Evolutionary conservation across 2,329 filamentous ascomycete genomes (phyloP).

Genomic region (Sporothrix variecibatus): DNA sequence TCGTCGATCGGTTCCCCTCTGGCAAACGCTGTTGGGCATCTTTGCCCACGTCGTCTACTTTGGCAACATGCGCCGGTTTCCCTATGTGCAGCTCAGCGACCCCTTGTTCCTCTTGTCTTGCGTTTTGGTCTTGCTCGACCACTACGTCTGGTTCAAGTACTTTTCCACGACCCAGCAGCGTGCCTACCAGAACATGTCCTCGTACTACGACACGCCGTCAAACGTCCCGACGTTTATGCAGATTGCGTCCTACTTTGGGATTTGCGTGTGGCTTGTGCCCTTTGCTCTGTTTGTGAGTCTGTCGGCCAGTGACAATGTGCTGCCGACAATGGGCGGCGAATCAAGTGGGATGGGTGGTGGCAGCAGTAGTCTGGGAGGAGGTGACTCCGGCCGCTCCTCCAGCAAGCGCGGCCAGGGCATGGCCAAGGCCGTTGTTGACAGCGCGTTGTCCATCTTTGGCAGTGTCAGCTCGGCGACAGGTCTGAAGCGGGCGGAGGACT

Average conservation of each 20-base stretch:
- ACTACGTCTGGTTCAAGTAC: constrained; percentile 94
- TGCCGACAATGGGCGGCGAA: constrained; percentile 82
- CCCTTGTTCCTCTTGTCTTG: constrained; percentile 79
- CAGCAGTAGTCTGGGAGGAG: constrained; percentile 54
- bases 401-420: constrained; percentile 60
- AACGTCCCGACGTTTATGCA: constrained; percentile 83
- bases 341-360: constrained; percentile 42
- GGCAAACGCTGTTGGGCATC: constrained; percentile 72
- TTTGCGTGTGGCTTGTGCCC: constrained; percentile 95
- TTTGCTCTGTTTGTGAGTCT: constrained; percentile 94
- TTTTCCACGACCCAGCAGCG: constrained; percentile 69
- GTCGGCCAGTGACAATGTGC: constrained; percentile 89
- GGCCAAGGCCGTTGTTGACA: constrained; percentile 66
- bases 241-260: constrained; percentile 92
- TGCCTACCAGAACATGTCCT: constrained; percentile 58
- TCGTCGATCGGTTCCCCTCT: constrained; percentile 81
- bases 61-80: constrained; percentile 76
- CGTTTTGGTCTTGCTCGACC: constrained; percentile 84
- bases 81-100: constrained; percentile 81
- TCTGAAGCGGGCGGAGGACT: constrained; percentile 45
- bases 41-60: constrained; percentile 82
- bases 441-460: constrained; percentile 54
- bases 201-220: constrained; percentile 62
- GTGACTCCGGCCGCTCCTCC: constrained; percentile 29
- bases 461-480: constrained; percentile 46